A percentile compares a stretch with the other conserved stretches of the same genome.
phyloP scores from a whole-genome alignment of 345 rosid species.

The Geranium rotundifolium region DNA sequence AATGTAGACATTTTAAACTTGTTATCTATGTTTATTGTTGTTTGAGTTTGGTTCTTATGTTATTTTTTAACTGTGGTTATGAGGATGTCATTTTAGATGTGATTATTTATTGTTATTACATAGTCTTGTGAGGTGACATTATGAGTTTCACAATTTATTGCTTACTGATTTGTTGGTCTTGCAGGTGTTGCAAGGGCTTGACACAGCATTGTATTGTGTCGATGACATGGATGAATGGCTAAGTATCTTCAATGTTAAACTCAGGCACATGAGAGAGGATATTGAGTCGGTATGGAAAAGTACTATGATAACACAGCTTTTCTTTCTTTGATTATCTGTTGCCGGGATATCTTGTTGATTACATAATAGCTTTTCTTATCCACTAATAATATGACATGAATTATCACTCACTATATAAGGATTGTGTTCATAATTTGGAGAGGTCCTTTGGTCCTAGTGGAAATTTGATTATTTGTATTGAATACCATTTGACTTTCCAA shows the following conservation, averaged over 20 bases:
- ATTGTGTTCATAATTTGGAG: too few relatives aligned
- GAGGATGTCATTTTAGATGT: not conserved
- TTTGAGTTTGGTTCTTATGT: too few relatives aligned
- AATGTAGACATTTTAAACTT: too few relatives aligned
- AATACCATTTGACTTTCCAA: too few relatives aligned
- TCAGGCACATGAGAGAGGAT: conserved; percentile 99
- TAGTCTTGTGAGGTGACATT: not conserved
- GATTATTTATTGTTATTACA: too few relatives aligned
- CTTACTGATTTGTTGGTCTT: conserved; percentile 13
- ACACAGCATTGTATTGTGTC: conserved; percentile 80
- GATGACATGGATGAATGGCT: conserved; percentile 99
- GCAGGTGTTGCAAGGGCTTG: conserved; percentile 93
- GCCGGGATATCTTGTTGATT: not conserved
- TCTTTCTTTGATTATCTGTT: not conserved
- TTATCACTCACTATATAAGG: not conserved
- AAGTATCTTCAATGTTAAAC: conserved; percentile 89
- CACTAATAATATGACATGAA: not conserved
- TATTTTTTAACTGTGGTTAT: too few relatives aligned
- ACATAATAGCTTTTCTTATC: not conserved
- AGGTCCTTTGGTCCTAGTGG: too few relatives aligned
- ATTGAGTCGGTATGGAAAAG: conserved; percentile 66
- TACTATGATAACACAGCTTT: too few relatives aligned
- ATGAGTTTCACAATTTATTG: not conserved
- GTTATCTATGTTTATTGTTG: too few relatives aligned
- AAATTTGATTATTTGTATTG: too few relatives aligned